A percentile compares a stretch with the other conserved stretches of the same genome.
These are phyloP conservation scores for Fusarium anguioides DNA, from an alignment of 2,329 filamentous ascomycete species.

Conservation along the genomic window DNA sequence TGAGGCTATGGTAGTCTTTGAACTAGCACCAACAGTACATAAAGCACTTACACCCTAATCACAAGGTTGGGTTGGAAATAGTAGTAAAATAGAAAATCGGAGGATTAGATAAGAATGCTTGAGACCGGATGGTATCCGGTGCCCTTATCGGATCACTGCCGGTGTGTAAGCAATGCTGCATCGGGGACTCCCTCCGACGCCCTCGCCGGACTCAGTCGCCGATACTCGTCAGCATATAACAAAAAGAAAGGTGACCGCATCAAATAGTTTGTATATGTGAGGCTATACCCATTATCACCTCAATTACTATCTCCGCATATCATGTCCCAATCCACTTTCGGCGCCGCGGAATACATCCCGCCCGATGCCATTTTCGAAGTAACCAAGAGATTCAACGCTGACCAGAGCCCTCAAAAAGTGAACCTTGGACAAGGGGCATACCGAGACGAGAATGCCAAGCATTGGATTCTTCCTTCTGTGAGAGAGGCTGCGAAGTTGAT, in stretches of 20 bases:
- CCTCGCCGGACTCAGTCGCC: neutral
- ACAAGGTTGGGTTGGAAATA: too few species aligned
- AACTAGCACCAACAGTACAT: too few species aligned
- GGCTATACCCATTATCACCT: too few species aligned
- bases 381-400: slow-evolving; percentile 48
- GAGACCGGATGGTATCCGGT: neutral
- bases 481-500: slow-evolving; percentile 38
- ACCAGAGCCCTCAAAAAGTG: slow-evolving; percentile 49
- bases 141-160: neutral
- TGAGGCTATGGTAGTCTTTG: too few species aligned
- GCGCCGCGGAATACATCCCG: slow-evolving; percentile 41
- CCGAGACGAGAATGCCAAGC: slow-evolving; percentile 52
- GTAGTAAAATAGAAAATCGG: too few species aligned
- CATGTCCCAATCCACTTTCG: slow-evolving; percentile 36
- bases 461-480: slow-evolving; percentile 55
- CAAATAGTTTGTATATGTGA: neutral
- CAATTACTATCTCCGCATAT: neutral
- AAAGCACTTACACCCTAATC: too few species aligned
- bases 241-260: neutral
- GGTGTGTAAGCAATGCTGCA: neutral
- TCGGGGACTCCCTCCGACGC: neutral
- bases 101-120: neutral
- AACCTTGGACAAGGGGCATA: slow-evolving; percentile 55
- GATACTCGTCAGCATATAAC: neutral
- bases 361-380: slow-evolving; percentile 52